These are phyloP conservation scores for Stellera chamaejasme DNA, from an alignment of 345 rosid species.

Conservation along the genomic window DNA sequence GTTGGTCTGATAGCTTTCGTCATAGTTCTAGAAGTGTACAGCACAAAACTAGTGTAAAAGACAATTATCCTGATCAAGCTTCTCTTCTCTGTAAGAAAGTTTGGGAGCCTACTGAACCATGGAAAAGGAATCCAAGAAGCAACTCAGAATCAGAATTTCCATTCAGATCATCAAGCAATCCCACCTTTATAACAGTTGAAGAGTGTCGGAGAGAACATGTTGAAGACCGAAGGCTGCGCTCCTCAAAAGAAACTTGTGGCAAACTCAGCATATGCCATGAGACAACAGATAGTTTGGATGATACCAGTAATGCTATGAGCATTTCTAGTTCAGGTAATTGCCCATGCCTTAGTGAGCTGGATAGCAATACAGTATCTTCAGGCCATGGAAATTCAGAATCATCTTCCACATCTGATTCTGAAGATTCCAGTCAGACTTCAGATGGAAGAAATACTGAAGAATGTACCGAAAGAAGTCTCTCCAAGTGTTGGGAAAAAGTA, in stretches of 20 bases:
- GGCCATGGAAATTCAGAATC: slow-evolving; percentile 59
- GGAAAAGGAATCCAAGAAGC: slow-evolving; percentile 53
- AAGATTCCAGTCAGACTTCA: slow-evolving; percentile 60
- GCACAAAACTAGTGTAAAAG: slow-evolving; percentile 34
- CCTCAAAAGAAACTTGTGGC: slow-evolving; percentile 27
- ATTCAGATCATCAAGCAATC: slow-evolving; percentile 22
- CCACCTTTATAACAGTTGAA: slow-evolving; percentile 20
- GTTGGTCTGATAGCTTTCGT: slow-evolving; percentile 37
- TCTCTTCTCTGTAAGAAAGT: slow-evolving; percentile 46
- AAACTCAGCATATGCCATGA: slow-evolving; percentile 25
- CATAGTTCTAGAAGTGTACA: slow-evolving; percentile 49
- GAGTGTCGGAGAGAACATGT: slow-evolving; percentile 27
- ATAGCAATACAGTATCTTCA: slow-evolving; percentile 62
- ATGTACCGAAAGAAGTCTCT: slow-evolving; percentile 29
- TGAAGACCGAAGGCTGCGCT: slow-evolving; percentile 23
- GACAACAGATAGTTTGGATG: slow-evolving; percentile 15
- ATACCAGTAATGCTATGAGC: slow-evolving; percentile 35
- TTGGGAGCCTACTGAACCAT: slow-evolving; percentile 73
- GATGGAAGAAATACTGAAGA: slow-evolving; percentile 42
- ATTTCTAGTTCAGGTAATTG: slow-evolving; percentile 79
- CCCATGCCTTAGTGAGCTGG: slow-evolving; percentile 87
- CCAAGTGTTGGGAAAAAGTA: slow-evolving; percentile 29
- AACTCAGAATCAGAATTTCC: slow-evolving; percentile 55
- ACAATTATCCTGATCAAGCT: slow-evolving; percentile 34
- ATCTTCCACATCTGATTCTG: slow-evolving; percentile 81